Percentiles rank a stretch among this genome's conserved stretches.
phyloP scores from a whole-genome alignment of 306 rosid genomes.

The Lagenaria siceraria region DNA sequence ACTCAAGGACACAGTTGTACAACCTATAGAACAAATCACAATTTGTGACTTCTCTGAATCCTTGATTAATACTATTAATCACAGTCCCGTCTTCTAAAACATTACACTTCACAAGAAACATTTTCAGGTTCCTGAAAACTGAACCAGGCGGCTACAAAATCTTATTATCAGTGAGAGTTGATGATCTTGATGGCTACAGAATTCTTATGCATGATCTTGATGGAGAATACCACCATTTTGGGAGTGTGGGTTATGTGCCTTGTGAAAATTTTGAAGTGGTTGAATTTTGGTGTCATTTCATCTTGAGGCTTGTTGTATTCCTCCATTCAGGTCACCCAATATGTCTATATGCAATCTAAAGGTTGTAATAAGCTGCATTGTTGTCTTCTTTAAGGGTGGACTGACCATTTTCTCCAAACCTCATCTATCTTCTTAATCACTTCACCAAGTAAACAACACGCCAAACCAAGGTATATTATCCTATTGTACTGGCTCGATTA shows the following conservation, averaged over 20 bases:
- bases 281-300: neutral
- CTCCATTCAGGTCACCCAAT: neutral
- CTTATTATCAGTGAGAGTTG: neutral
- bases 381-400: neutral
- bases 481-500: neutral
- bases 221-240: neutral
- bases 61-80: no score
- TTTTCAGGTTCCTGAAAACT: neutral
- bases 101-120: neutral
- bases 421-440: neutral
- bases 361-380: neutral
- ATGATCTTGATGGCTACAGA: neutral
- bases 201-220: neutral
- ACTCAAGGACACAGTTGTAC: no score
- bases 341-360: neutral
- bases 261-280: neutral
- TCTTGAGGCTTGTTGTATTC: neutral
- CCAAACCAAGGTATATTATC: neutral
- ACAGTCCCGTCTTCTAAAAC: neutral
- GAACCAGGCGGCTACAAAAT: neutral
- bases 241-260: neutral
- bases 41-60: neutral
- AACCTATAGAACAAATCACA: neutral
- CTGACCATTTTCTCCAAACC: neutral
- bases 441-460: neutral